Evolutionary conservation across 345 rosid species (phyloP), one percentile per base, ranked within the genome.

Genomic region (Brassica carinata): DNA sequence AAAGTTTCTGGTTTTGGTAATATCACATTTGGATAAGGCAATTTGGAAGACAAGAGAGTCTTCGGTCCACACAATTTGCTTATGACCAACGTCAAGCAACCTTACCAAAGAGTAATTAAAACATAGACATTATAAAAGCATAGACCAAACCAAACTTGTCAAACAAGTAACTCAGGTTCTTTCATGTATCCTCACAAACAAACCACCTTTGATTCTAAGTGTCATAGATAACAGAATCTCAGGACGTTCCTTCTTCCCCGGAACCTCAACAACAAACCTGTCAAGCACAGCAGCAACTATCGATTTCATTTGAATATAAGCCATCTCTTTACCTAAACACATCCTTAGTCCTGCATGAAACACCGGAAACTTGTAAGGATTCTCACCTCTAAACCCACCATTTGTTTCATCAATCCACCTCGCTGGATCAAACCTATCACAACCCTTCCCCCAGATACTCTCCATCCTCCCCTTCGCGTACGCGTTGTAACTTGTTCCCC

Each of bases 291-390:
- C 85, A 0, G 93, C 90, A 0, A 53, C 92, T 0, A 90, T 83
- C 7, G 87, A 86, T 77, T 93, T 93, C 91, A 93, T 93, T 83
- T 91, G 97, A 30, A 91, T 65, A 63, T 85, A 89, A 45, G 93
- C 97, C 95, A 91, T 90, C 4, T 88, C 91, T 78, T 90, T 93
- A 48, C 98, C 98, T 72, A 93, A 74, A 82, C 97, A 93, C 81
- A 79, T 81, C 71, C 97, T 85, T n/a, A 91, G 97, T 64, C 95
- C 95, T 0, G 91, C 85, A 4, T 93, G 97, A 65, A 93, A 91
- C 79, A 84, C 95, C 0, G 97, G 93, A 11, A 85, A 93, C 73
- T 74, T 80, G 26, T 83, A 90, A 74, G 85, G 94, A 83, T 86
- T 89, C 2, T 40, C 64, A 66, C 86, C 79, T 74, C 73, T 75